phyloP scores from a whole-genome alignment of 495 filamentous ascomycete genomes.

The Tuber magnatum region DNA sequence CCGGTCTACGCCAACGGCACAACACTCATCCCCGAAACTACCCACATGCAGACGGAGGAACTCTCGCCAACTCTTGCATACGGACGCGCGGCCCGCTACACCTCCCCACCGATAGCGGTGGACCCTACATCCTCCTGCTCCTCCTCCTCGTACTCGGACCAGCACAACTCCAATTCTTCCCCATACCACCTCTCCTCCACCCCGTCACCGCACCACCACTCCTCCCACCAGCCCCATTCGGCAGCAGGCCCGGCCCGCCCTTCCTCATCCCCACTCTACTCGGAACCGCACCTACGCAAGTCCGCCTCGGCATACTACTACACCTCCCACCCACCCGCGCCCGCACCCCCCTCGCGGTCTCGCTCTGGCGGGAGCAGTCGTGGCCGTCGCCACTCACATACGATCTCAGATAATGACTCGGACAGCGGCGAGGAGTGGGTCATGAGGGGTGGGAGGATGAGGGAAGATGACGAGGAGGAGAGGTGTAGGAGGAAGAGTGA shows the following conservation, averaged over 20 bases:
- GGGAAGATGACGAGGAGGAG: not conserved
- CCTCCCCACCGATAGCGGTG: conserved; percentile 20
- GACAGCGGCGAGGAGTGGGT: not conserved
- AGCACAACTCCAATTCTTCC: conserved; percentile 27
- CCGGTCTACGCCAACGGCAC: conserved; percentile 45
- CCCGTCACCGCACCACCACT: conserved; percentile 15
- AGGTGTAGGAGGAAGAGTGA: not conserved
- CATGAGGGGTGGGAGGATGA: not conserved
- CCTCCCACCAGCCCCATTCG: conserved; percentile 11
- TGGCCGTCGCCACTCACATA: not conserved
- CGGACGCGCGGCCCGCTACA: conserved; percentile 13
- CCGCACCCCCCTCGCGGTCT: conserved; percentile 20
- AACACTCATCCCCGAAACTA: conserved; percentile 41
- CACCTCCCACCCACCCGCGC: conserved; percentile 7
- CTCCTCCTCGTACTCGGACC: conserved; percentile 29
- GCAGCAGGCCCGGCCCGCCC: conserved; percentile 16
- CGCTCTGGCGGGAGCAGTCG: conserved; percentile 18
- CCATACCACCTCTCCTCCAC: conserved; percentile 19
- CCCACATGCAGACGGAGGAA: conserved; percentile 40
- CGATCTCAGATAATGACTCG: not conserved
- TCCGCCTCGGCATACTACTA: conserved; percentile 32
- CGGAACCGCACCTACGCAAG: conserved; percentile 23
- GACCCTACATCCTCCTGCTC: conserved; percentile 21
- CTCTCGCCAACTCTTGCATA: conserved; percentile 22
- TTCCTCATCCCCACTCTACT: conserved; percentile 27